A percentile compares a stretch with the other conserved stretches of the same genome.
These are phyloP conservation scores for Cinchona pubescens DNA, from an alignment of 257 asterid genomes.

Conservation along the genomic window DNA sequence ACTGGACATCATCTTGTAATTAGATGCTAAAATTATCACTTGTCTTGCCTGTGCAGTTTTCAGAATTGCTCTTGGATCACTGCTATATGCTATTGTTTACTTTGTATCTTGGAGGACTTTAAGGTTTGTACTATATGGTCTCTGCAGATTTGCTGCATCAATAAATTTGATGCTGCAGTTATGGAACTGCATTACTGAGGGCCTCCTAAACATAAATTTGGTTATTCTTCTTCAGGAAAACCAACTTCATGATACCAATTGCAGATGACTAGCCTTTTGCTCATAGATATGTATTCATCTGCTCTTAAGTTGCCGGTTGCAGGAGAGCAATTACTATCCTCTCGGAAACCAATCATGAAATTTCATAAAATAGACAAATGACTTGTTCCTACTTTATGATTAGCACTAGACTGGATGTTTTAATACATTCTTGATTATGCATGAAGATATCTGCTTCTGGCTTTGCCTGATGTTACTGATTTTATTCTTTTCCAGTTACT, in stretches of 20 bases:
- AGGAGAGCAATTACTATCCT: too few species aligned
- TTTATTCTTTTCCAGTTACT: conserved; percentile 56
- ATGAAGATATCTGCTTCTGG: not conserved
- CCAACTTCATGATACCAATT: not conserved
- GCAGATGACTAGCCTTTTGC: not conserved
- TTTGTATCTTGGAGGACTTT: not conserved
- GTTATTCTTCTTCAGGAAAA: not conserved
- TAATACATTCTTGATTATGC: not conserved
- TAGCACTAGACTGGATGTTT: not conserved
- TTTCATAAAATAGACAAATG: too few species aligned
- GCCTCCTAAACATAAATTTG: not conserved
- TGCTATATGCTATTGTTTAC: not conserved
- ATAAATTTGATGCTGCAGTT: not conserved
- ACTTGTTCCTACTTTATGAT: not conserved
- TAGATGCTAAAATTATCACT: too few species aligned
- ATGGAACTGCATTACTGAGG: not conserved
- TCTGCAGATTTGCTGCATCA: too few species aligned
- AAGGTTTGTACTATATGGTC: not conserved
- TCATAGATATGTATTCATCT: not conserved
- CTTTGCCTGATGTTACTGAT: conserved; percentile 22
- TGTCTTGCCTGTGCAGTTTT: not conserved
- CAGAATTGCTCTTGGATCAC: not conserved
- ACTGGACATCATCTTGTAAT: not conserved
- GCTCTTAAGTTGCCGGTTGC: not conserved
- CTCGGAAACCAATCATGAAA: not conserved